Conservation (phyloP, 371 early-diverging fungal genomes). For the Mucor saturninus region DNA sequence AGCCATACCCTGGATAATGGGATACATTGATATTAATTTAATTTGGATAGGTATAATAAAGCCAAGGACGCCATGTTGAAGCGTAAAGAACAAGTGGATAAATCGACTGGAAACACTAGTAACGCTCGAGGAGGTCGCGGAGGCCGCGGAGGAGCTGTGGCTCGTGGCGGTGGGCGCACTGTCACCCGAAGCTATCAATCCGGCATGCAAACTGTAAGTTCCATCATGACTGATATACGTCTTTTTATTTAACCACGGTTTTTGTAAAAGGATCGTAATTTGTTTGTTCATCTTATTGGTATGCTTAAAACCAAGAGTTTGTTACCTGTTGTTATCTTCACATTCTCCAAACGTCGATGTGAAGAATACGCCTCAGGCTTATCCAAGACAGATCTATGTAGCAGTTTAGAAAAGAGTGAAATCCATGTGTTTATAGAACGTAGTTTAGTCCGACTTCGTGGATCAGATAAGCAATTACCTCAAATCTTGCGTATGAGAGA, state of each 20-base stretch:
- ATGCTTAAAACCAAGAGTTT: constrained; percentile 76
- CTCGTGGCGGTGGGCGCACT: constrained; percentile 53
- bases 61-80: constrained; percentile 66
- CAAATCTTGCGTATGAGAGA: constrained; percentile 91
- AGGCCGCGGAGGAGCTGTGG: constrained; percentile 55
- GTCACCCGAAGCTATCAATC: constrained; percentile 48
- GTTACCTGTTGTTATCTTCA: constrained; percentile 96
- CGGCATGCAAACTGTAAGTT: constrained; percentile 42
- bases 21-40: not conserved
- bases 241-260: not conserved
- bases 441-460: constrained; percentile 78
- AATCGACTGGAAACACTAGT: constrained; percentile 39
- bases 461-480: constrained; percentile 84
- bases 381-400: constrained; percentile 79
- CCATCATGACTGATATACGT: not conserved
- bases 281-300: constrained; percentile 82
- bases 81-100: constrained; percentile 56
- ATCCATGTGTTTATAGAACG: constrained; percentile 88
- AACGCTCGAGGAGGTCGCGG: constrained; percentile 57
- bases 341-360: constrained; percentile 96
- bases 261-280: constrained; percentile 65
- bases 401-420: constrained; percentile 80
- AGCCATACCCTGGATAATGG: not conserved
- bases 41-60: constrained; percentile 61
- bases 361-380: constrained; percentile 90